These are phyloP conservation scores for Amanita pseudoporphyria DNA, from an alignment of 768 basidiomycete genomes.

Conservation along the genomic window DNA sequence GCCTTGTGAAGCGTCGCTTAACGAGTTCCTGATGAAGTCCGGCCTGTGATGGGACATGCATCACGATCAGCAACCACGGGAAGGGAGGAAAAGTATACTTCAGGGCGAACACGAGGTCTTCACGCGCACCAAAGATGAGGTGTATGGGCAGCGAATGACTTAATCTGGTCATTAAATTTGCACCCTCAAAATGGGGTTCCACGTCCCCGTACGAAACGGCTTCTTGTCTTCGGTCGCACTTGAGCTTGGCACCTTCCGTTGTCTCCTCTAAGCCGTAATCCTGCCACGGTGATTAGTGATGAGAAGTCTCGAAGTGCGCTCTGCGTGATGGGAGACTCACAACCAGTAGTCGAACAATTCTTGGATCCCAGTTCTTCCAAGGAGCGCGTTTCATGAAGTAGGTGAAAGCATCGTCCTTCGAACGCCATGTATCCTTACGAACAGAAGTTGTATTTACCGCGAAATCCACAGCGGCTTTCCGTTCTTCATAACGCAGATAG, in stretches of 20 bases:
- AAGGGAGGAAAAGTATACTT: neutral
- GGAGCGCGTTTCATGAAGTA: constrained; percentile 35
- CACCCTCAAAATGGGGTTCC: constrained; percentile 34
- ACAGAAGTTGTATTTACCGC: constrained; percentile 24
- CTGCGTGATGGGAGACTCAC: constrained; percentile 23
- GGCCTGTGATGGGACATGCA: constrained; percentile 19
- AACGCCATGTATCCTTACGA: constrained; percentile 32
- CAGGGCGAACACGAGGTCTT: constrained; percentile 32
- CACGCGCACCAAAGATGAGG: constrained; percentile 36
- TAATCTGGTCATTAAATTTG: constrained; percentile 23
- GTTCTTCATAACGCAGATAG: constrained; percentile 25
- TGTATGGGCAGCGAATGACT: constrained; percentile 31
- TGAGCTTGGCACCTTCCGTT: constrained; percentile 20
- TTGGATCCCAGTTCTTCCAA: constrained; percentile 37
- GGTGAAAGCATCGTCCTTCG: constrained; percentile 27
- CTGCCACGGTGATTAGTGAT: constrained; percentile 14
- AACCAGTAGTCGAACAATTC: constrained; percentile 26
- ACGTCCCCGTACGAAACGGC: constrained; percentile 34
- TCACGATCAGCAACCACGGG: neutral
- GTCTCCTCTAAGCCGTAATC: constrained; percentile 25
- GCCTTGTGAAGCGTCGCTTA: constrained; percentile 31
- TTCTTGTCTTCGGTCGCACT: constrained; percentile 36
- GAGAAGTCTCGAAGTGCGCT: neutral
- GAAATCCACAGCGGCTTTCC: constrained; percentile 27
- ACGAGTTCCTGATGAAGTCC: constrained; percentile 32